Evolutionary conservation across 345 rosid genomes (phyloP).

Genomic region (Odontarrhena argentea): DNA sequence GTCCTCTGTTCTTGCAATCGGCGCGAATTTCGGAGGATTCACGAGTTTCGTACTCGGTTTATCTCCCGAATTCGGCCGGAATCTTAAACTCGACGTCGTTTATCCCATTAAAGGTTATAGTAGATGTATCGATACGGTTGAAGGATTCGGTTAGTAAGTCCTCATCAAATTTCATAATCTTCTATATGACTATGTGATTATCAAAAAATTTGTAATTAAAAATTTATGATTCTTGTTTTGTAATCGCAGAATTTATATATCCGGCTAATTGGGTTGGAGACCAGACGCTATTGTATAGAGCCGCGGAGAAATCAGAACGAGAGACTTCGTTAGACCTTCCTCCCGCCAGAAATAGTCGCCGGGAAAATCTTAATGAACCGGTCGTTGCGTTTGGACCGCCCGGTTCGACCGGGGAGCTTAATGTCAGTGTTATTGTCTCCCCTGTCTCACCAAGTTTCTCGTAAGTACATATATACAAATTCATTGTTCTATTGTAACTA

Average conservation of each 20-base stretch:
- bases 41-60: conserved; percentile 80
- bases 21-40: conserved; percentile 80
- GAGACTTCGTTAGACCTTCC: conserved; percentile 81
- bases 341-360: conserved; percentile 47
- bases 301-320: conserved; percentile 62
- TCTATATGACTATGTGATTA: too few relatives aligned
- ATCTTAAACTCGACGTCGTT: conserved; percentile 74
- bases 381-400: conserved; percentile 87
- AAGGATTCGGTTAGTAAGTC: conserved; percentile 85
- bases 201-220: neutral
- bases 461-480: conserved; percentile 48
- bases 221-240: neutral
- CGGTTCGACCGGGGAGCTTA: conserved; percentile 84
- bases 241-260: conserved; percentile 66
- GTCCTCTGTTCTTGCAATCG: conserved; percentile 72
- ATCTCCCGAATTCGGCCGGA: conserved; percentile 63
- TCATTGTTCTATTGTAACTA: neutral
- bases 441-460: conserved; percentile 70
- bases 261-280: conserved; percentile 86
- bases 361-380: conserved; percentile 66
- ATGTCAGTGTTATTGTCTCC: conserved; percentile 86
- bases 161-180: neutral
- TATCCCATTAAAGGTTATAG: conserved; percentile 78
- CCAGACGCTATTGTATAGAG: conserved; percentile 72
- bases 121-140: conserved; percentile 65